Evolutionary conservation across 441 rosid genomes (phyloP), one percentile per base, ranked within the genome.

Genomic region (Sinapis alba): DNA sequence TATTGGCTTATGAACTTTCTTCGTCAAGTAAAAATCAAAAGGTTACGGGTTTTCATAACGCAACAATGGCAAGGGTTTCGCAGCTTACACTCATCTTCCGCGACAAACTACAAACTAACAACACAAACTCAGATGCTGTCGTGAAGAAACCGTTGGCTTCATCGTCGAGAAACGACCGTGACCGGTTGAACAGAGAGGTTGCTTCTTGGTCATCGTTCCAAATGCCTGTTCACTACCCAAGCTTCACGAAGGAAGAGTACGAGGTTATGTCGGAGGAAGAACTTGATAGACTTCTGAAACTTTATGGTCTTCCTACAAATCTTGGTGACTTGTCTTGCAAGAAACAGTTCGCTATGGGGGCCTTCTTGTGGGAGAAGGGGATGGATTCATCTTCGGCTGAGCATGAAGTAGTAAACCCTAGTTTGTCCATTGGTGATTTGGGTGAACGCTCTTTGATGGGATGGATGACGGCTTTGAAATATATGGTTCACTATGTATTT

Each of bases 201-300:
- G 50, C 32, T 61, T 62, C 68, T 6, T 62, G 34, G 51, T 2
- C 75, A 51, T 62, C 69, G 51, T 87, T 87, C 60, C 85, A 83
- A 72, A 84, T 85, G 82, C 87, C 89, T 9, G 72, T 82, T 43
- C 87, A 81, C 16, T 86, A 84, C 62, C 90, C 89, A 3, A 77
- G 73, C 12, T 87, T 75, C 78, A 79, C 77, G 11, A 76, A 69
- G 60, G 69, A 83, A 67, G 83, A 85, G 21, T 85, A 86, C 78
- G 73, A 74, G 68, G 12, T 47, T 20, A 86, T 88, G 90, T 73
- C 88, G 0, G 90, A 88, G 69, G 77, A 78, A 83, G 69, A 83
- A 66, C 82, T 88, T n/a, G 86, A 88, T 63, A 18, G 73, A 43
- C 85, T 88, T 27, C 82, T 86, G 23, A 79, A 76, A 1, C 77